Evolutionary conservation across 371 early-diverging fungal genomes (phyloP).

Genomic region (Rhizomucor pusillus): DNA sequence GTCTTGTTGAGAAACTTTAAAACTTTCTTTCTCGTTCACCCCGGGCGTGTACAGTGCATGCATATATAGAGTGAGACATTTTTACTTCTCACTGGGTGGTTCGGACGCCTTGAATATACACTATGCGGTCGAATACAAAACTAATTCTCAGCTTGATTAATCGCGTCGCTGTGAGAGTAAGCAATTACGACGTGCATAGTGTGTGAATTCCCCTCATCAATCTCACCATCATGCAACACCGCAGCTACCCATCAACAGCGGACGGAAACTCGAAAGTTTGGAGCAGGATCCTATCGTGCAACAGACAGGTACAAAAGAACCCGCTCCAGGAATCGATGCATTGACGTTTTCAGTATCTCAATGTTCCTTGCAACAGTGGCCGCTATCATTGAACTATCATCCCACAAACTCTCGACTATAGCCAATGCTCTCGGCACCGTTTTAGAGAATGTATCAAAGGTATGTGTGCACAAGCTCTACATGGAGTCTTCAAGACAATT

Average conservation of each 20-base stretch:
- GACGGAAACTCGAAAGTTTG: slow-evolving; percentile 52
- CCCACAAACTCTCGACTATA: slow-evolving; percentile 55
- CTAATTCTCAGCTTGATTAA: slow-evolving; percentile 51
- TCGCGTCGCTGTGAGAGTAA: slow-evolving; percentile 52
- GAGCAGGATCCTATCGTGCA: slow-evolving; percentile 68
- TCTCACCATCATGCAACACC: neutral
- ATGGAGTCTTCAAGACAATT: neutral
- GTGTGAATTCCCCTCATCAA: neutral
- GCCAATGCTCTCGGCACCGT: slow-evolving; percentile 56
- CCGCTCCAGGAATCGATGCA: neutral
- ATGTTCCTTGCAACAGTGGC: slow-evolving; percentile 28
- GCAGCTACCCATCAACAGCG: slow-evolving; percentile 63
- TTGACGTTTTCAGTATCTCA: slow-evolving; percentile 3
- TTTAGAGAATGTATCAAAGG: slow-evolving; percentile 65
- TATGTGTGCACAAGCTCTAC: slow-evolving; percentile 17
- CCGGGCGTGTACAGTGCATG: too few species aligned
- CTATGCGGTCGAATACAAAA: slow-evolving; percentile 45
- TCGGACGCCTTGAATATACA: too few species aligned
- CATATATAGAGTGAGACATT: too few species aligned
- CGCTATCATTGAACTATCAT: slow-evolving; percentile 65
- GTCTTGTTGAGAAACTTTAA: too few species aligned
- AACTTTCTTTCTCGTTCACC: too few species aligned
- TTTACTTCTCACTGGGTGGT: too few species aligned
- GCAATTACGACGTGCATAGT: slow-evolving; percentile 5
- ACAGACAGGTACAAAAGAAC: slow-evolving; percentile 47